Evolutionary conservation across 192 early-diverging fungal genomes (phyloP).

Genomic region (Umbelopsis sp.): DNA sequence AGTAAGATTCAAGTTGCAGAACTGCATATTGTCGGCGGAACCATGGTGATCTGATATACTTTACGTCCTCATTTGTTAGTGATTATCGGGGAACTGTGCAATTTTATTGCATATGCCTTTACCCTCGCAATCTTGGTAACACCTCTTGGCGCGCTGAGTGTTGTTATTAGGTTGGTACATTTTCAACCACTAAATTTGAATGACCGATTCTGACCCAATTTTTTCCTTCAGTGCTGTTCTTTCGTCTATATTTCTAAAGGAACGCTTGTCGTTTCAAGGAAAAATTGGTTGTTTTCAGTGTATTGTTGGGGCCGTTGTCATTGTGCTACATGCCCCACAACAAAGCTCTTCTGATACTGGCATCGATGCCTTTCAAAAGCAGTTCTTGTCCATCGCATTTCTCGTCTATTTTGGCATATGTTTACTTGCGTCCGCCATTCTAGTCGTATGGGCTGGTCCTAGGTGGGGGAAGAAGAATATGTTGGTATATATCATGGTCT

Average conservation of each 20-base stretch:
- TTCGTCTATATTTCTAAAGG: constrained; percentile 84
- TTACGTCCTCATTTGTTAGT: constrained; percentile 52
- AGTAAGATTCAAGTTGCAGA: constrained; percentile 38
- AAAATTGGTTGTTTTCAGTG: constrained; percentile 89
- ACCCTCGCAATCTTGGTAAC: constrained; percentile 97
- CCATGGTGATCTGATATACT: too few relatives aligned
- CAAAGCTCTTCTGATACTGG: constrained; percentile 68
- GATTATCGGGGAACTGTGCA: constrained; percentile 91
- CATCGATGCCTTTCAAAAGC: constrained; percentile 75
- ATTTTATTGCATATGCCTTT: constrained; percentile 97
- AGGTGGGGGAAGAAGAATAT: constrained; percentile 77
- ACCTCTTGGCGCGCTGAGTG: constrained; percentile 89
- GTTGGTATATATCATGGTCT: constrained; percentile 88
- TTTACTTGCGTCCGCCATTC: constrained; percentile 55
- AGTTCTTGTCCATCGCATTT: constrained; percentile 49
- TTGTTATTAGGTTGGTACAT: constrained; percentile 69
- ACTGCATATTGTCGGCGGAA: too few relatives aligned
- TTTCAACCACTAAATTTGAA: background rate
- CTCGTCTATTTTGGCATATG: constrained; percentile 72
- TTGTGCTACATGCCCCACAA: constrained; percentile 84
- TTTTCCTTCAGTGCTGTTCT: constrained; percentile 65
- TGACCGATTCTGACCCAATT: background rate
- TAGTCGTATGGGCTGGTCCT: constrained; percentile 79
- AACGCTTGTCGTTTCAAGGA: constrained; percentile 78
- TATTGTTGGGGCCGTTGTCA: constrained; percentile 81